Conservation (phyloP, 2,329 filamentous ascomycete species). For the Ilyonectria robusta region DNA sequence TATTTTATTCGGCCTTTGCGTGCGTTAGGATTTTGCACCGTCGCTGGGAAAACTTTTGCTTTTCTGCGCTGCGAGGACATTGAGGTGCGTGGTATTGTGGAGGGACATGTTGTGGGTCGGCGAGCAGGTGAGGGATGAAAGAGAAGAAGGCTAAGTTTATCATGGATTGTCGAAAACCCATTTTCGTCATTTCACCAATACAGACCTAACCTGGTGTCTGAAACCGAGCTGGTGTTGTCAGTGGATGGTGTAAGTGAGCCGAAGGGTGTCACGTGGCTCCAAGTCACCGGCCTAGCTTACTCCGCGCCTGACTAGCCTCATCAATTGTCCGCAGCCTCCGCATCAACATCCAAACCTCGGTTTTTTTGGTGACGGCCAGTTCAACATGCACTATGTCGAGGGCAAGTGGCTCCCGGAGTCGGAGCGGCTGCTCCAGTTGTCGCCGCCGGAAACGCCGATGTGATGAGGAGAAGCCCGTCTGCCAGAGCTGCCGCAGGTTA, state of each 20-base stretch:
- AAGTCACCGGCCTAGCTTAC: neutral
- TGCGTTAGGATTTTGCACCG: too few species aligned
- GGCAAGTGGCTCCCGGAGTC: constrained; percentile 40
- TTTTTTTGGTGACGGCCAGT: neutral
- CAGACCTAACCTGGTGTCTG: too few species aligned
- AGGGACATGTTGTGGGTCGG: too few species aligned
- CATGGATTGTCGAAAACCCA: too few species aligned
- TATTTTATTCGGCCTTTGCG: too few species aligned
- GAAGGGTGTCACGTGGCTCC: neutral
- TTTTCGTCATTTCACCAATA: too few species aligned
- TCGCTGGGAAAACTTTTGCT: too few species aligned
- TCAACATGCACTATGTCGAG: constrained; percentile 39
- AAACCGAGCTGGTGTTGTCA: too few species aligned
- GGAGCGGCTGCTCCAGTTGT: constrained; percentile 59
- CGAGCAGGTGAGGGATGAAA: too few species aligned
- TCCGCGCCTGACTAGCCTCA: neutral
- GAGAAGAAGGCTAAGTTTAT: too few species aligned
- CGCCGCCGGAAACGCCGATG: constrained; percentile 66
- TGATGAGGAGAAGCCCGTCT: constrained; percentile 51
- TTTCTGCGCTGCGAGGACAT: too few species aligned
- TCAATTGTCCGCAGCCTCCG: neutral
- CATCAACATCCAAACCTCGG: neutral
- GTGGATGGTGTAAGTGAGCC: neutral
- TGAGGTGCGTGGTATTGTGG: too few species aligned
- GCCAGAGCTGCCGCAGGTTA: constrained; percentile 31